A percentile compares a stretch with the other conserved stretches of the same genome.
Evolutionary conservation across 176 grass and related monocot genomes (phyloP).

Genomic region (Carex parvula): DNA sequence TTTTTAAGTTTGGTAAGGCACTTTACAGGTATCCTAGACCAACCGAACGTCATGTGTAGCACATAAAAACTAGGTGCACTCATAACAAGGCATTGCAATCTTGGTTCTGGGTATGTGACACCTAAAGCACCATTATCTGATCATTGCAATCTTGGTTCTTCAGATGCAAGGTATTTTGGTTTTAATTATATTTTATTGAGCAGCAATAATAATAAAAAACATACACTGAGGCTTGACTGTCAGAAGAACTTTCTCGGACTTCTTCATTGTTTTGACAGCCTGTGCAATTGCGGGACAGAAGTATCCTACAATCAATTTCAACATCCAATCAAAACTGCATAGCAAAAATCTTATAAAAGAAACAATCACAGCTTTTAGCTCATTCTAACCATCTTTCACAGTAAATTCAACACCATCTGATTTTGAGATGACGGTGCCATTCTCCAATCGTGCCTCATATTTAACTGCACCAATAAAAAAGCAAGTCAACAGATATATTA

Average conservation of each 20-base stretch:
- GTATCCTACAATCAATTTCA: constrained; percentile 39
- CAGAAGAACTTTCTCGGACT: constrained; percentile 65
- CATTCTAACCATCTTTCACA: constrained; percentile 72
- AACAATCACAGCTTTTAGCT: background rate
- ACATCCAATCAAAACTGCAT: background rate
- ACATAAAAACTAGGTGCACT: background rate
- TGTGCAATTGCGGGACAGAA: constrained; percentile 72
- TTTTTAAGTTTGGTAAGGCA: background rate
- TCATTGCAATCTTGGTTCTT: background rate
- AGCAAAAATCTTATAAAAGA: background rate
- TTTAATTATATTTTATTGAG: background rate
- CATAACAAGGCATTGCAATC: background rate
- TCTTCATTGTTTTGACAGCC: constrained; percentile 98
- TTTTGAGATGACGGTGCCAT: constrained; percentile 70
- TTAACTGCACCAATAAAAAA: constrained; percentile 45
- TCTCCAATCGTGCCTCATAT: constrained; percentile 74
- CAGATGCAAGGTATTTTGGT: background rate
- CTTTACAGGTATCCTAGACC: background rate
- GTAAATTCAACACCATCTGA: constrained; percentile 78
- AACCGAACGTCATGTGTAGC: background rate
- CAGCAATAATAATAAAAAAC: constrained; percentile 18
- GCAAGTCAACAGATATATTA: background rate
- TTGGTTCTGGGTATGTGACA: background rate
- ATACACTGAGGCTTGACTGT: constrained; percentile 91
- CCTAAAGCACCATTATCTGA: background rate